Percentiles rank a stretch among this genome's conserved stretches.
These are phyloP conservation scores for Dothiorella sarmentorum DNA, from an alignment of 2,329 filamentous ascomycete genomes.

Conservation along the genomic window DNA sequence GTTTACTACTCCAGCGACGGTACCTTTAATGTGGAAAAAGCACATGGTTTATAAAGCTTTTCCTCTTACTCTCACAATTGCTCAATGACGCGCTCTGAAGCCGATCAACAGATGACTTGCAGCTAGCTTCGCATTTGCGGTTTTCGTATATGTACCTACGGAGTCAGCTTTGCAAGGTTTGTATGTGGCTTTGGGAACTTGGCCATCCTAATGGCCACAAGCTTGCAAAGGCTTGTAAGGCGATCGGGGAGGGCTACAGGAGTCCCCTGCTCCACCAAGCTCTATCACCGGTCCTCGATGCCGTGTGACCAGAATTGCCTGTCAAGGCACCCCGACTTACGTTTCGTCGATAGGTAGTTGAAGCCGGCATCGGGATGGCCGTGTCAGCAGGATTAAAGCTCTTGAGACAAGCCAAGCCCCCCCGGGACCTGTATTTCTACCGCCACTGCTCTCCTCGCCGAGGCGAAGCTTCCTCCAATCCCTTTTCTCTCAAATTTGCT, in stretches of 20 bases:
- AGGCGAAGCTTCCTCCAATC: not conserved
- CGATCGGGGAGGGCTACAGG: not conserved
- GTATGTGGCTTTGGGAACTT: not conserved
- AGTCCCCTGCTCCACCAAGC: not conserved
- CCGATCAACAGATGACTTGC: not conserved
- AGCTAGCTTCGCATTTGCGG: not conserved
- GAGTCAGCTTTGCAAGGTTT: not conserved
- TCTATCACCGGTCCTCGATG: not conserved
- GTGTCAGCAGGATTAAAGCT: slow-evolving; percentile 10
- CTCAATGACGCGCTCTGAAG: no score
- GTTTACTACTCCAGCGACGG: no score
- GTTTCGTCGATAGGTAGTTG: no score
- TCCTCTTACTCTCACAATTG: no score
- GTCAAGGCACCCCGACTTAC: no score
- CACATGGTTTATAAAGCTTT: no score
- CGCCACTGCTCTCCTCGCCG: not conserved
- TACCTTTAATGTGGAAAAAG: no score
- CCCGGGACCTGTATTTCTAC: slow-evolving; percentile 5
- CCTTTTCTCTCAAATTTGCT: slow-evolving; percentile 3
- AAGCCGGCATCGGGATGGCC: no score
- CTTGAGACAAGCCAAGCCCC: not conserved
- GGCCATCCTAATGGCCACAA: not conserved
- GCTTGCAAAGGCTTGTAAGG: not conserved
- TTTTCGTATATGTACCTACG: not conserved
- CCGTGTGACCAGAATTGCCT: not conserved